Base-by-base conservation (phyloP, 2,329 filamentous ascomycete genomes). In the Cercospora brassicicola region DNA sequence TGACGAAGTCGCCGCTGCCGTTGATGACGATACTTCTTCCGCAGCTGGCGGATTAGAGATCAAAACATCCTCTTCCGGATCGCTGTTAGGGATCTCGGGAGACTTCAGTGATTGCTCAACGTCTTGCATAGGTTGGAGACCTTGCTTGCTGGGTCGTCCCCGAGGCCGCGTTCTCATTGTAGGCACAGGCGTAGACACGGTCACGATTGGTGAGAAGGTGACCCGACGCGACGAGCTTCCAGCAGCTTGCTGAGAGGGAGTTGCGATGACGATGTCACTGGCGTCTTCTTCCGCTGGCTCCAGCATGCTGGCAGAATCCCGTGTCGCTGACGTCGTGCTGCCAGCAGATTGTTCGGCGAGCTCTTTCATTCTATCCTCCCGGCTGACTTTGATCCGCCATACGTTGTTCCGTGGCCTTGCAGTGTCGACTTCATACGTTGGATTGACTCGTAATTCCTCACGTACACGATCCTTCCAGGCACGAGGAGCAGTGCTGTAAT, bases 131-230 rank as follows among this genome's bases (percentile, higher is more conserved):
- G 56, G 39, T 10, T 26, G 36, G 1, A 23, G 7, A 10, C 53
- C 42, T 13, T 51, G 55, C 10, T 30, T 60, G 28, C 23, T 51
- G 10, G 20, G 39, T 48, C 39, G 33, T 3, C 15, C 45, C 15
- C 64, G 26, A 39, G 48, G 28, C 56, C 30, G 59, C 2, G 11
- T 18, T 31, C 11, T 51, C 48, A 15, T 33, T 18, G 61, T 20
- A 15, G 48, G 45, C 45, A 53, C 33, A 20, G 62, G 59, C 7
- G 63, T 68, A 5, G 63, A 59, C 11, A 68, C 63, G 8, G 60
- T 63, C 10, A 68, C 67, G 9, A 65, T 15, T 7, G 67, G 67
- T 6, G 64, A 66, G 33, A 68, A 68, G 1, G 67, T 66, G 55
- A 68, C 67, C 33, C 61, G 67, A 30, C 67, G 67, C 48, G 59